Evolutionary conservation across 73 alveolate genomes (phyloP).

Genomic region (Stentor roeselii): DNA sequence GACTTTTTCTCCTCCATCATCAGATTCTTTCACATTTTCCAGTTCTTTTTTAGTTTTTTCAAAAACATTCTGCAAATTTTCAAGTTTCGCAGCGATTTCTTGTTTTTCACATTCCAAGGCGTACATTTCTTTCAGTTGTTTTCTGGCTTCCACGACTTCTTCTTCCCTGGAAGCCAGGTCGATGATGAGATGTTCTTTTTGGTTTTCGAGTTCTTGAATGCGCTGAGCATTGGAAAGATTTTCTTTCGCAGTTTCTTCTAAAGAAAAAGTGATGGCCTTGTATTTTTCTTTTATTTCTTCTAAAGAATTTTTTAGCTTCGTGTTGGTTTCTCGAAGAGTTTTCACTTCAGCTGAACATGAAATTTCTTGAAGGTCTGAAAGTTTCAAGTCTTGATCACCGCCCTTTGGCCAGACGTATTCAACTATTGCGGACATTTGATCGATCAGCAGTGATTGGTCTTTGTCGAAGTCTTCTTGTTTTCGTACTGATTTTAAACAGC

Average conservation of each 20-base stretch:
- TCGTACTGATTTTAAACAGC: not conserved
- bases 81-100: not conserved
- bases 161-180: conserved; percentile 21
- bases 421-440: not conserved
- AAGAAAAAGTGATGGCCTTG: not conserved
- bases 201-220: not conserved
- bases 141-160: conserved; percentile 9
- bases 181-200: conserved; percentile 2
- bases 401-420: conserved; percentile 22
- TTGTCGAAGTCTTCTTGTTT: not conserved
- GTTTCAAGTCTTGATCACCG: not conserved
- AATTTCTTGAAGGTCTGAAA: not conserved
- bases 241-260: conserved; percentile 14
- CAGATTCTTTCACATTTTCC: not conserved
- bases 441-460: not conserved
- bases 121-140: not conserved
- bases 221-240: not conserved
- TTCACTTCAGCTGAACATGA: not conserved
- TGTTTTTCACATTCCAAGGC: conserved; percentile 7
- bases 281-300: conserved; percentile 16
- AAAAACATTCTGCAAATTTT: not conserved
- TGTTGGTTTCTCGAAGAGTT: not conserved
- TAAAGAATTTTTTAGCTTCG: not conserved
- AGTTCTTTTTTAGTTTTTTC: conserved; percentile 6
- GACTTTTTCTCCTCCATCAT: not conserved